Evolutionary conservation across 192 early-diverging fungal species (phyloP).

Genomic region (Coemansia umbellata): DNA sequence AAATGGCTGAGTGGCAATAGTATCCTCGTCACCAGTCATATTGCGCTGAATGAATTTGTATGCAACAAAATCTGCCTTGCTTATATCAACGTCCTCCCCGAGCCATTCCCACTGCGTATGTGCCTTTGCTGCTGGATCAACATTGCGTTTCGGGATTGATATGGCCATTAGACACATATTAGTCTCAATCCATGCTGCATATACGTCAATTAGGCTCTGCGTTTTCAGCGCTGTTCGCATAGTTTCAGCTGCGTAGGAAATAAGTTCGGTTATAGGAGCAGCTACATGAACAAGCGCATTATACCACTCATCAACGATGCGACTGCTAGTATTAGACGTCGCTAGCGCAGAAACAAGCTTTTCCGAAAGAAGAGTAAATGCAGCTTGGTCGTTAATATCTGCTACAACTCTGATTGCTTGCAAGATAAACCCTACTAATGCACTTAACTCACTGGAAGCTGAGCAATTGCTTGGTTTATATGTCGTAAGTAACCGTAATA

Average conservation of each 20-base stretch:
- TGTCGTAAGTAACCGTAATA: conserved; percentile 13
- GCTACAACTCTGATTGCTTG: no score
- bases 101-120: conserved; percentile 63
- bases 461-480: no score
- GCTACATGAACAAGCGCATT: conserved; percentile 3
- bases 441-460: no score
- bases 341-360: no score
- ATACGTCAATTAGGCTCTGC: no score
- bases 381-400: no score
- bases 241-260: conserved; percentile 10
- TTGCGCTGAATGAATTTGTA: conserved; percentile 53
- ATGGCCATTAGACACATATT: conserved; percentile 59
- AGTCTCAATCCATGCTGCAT: no score
- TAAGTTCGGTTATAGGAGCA: background rate
- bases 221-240: conserved; percentile 1
- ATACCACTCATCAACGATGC: conserved; percentile 4
- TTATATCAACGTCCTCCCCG: conserved; percentile 47
- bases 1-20: conserved; percentile 15
- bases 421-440: no score
- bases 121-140: conserved; percentile 81
- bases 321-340: no score
- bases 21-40: conserved; percentile 57
- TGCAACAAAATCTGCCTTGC: conserved; percentile 58
- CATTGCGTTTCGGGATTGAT: conserved; percentile 74
- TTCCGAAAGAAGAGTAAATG: no score